Evolutionary conservation across 306 rosid genomes (phyloP).

Genomic region (Dicorynia guianensis): DNA sequence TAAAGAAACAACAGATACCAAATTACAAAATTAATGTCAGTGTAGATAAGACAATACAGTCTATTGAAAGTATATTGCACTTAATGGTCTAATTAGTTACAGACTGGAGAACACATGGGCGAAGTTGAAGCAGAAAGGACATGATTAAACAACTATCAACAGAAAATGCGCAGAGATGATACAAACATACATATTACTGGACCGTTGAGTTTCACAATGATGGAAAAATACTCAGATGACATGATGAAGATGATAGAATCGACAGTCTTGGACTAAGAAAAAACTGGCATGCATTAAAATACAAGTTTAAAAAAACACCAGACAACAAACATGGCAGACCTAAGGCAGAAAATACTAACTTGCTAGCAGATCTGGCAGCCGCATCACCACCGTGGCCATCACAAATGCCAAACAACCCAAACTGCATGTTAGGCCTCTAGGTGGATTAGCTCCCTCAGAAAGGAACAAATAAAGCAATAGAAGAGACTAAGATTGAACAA

Average conservation of each 20-base stretch:
- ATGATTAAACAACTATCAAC: slow-evolving; percentile 20
- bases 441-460: slow-evolving; percentile 46
- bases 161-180: slow-evolving; percentile 25
- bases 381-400: slow-evolving; percentile 97
- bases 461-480: slow-evolving; percentile 34
- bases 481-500: slow-evolving; percentile 31
- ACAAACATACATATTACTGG: slow-evolving; percentile 10
- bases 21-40: not conserved
- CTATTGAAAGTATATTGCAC: slow-evolving; percentile 1
- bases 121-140: slow-evolving; percentile 1
- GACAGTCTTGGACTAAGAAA: slow-evolving; percentile 7
- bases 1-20: not conserved
- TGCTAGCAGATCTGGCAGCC: slow-evolving; percentile 94
- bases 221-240: not conserved
- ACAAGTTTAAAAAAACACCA: slow-evolving; percentile 27
- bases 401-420: slow-evolving; percentile 88
- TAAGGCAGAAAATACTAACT: slow-evolving; percentile 67
- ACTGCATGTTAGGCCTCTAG: slow-evolving; percentile 65
- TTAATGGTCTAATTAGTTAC: slow-evolving; percentile 14
- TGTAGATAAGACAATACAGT: slow-evolving; percentile 7
- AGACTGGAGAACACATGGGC: slow-evolving; percentile 19
- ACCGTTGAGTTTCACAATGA: slow-evolving; percentile 20
- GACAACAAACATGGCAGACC: slow-evolving; percentile 40
- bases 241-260: not conserved
- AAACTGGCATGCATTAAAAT: slow-evolving; percentile 12